Conservation (phyloP, 2,329 filamentous ascomycete genomes). For the Onygenales sp. region DNA sequence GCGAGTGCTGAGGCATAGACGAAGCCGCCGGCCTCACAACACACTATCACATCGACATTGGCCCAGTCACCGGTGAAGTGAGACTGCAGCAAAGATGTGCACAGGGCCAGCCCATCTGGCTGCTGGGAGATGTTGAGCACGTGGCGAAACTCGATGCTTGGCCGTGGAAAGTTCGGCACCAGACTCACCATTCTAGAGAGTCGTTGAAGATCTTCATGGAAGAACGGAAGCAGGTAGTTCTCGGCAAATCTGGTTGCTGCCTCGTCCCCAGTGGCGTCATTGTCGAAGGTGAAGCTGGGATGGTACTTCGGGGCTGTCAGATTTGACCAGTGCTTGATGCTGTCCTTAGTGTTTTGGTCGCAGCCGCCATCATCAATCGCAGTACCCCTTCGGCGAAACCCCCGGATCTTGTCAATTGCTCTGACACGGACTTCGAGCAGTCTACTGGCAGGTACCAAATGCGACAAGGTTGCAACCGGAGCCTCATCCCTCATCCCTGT, state of each 20-base stretch:
- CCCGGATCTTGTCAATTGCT: slow-evolving; percentile 30
- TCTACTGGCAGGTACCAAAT: slow-evolving; percentile 43
- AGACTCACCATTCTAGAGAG: slow-evolving; percentile 43
- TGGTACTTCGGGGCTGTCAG: slow-evolving; percentile 20
- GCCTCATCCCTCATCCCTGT: slow-evolving; percentile 55
- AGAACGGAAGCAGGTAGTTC: slow-evolving; percentile 34
- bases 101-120: slow-evolving; percentile 41
- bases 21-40: slow-evolving; percentile 50
- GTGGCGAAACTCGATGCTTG: slow-evolving; percentile 47
- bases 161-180: slow-evolving; percentile 42
- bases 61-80: slow-evolving; percentile 41
- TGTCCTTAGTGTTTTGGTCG: slow-evolving; percentile 10
- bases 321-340: slow-evolving; percentile 14
- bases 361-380: slow-evolving; percentile 10
- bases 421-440: slow-evolving; percentile 46
- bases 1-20: slow-evolving; percentile 47
- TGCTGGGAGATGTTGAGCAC: slow-evolving; percentile 48
- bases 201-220: slow-evolving; percentile 37
- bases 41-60: slow-evolving; percentile 37
- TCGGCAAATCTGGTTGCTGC: slow-evolving; percentile 34
- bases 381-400: slow-evolving; percentile 24
- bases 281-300: slow-evolving; percentile 43
- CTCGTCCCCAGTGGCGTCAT: slow-evolving; percentile 37
- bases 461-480: slow-evolving; percentile 45
- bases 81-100: slow-evolving; percentile 40